A percentile compares a stretch with the other conserved stretches of the same genome.
Evolutionary conservation across 768 basidiomycete genomes (phyloP).

Genomic region (Mycena sanguinolenta): DNA sequence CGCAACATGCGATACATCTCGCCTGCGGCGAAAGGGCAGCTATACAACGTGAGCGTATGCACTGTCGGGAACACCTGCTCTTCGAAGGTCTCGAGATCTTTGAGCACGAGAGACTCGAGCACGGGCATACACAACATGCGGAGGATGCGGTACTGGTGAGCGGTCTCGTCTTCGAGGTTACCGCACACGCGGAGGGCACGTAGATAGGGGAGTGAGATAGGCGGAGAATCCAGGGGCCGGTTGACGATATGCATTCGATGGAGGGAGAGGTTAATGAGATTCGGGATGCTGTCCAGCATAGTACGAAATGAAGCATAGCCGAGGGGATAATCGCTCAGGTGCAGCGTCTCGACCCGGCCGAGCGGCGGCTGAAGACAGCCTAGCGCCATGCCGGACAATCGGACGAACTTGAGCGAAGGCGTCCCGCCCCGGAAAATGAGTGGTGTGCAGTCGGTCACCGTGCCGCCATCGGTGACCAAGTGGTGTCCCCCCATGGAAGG

Average conservation of each 20-base stretch:
- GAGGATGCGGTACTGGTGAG: conserved; percentile 46
- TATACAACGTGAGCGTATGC: conserved; percentile 49
- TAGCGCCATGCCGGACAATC: conserved; percentile 56
- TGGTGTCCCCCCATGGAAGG: conserved; percentile 40
- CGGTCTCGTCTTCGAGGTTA: conserved; percentile 33
- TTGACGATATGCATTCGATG: conserved; percentile 50
- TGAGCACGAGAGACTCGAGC: conserved; percentile 53
- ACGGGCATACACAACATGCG: conserved; percentile 52
- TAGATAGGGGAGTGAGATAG: conserved; percentile 51
- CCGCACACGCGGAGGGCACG: conserved; percentile 58
- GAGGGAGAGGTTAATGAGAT: conserved; percentile 57
- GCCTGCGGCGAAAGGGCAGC: conserved; percentile 48
- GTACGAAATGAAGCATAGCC: conserved; percentile 51
- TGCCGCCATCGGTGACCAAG: conserved; percentile 46
- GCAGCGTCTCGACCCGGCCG: conserved; percentile 52
- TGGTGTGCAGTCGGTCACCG: conserved; percentile 44
- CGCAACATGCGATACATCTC: conserved; percentile 50
- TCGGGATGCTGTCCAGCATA: conserved; percentile 50
- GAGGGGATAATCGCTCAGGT: conserved; percentile 59
- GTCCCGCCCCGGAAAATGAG: conserved; percentile 50
- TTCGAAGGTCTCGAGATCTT: conserved; percentile 51
- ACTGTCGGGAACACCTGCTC: conserved; percentile 49
- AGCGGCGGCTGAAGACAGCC: conserved; percentile 56
- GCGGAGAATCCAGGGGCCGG: conserved; percentile 32
- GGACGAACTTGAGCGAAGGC: conserved; percentile 54